phyloP scores from a whole-genome alignment of 352 stramenopile genomes.

The Pythium inflatum region DNA sequence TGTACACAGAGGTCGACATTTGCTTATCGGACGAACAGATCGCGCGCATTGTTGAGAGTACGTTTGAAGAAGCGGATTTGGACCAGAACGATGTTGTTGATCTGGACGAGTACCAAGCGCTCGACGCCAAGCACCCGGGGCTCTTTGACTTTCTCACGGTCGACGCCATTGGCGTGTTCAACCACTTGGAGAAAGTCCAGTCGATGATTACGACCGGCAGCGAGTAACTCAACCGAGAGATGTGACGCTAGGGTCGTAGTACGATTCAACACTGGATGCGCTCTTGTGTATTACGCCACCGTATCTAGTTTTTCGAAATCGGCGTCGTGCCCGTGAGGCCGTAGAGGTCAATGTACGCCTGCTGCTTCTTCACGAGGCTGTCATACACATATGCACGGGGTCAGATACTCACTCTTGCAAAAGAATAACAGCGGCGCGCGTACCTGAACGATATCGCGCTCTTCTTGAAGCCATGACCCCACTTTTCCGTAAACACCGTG shows the following conservation, averaged over 20 bases:
- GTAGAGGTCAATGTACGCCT: conserved; percentile 83
- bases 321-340: conserved; percentile 83
- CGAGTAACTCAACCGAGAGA: conserved; percentile 21
- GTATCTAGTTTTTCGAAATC: conserved; percentile 35
- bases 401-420: not conserved
- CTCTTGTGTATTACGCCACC: no score
- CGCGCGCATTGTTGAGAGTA: conserved; percentile 78
- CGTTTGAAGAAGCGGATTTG: conserved; percentile 82
- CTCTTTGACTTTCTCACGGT: conserved; percentile 88
- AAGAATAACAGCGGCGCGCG: not conserved
- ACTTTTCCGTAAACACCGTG: conserved; percentile 68
- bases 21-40: conserved; percentile 76
- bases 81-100: conserved; percentile 81
- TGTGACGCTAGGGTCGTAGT: not conserved
- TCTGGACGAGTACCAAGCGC: conserved; percentile 77
- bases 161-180: conserved; percentile 80
- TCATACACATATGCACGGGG: not conserved
- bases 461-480: conserved; percentile 80
- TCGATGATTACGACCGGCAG: conserved; percentile 50
- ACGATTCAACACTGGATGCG: no score
- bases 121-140: conserved; percentile 82
- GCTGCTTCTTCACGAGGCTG: conserved; percentile 84
- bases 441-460: conserved; percentile 72
- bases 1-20: conserved; percentile 73
- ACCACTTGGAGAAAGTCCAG: conserved; percentile 84